phyloP scores from a whole-genome alignment of 495 filamentous ascomycete genomes.

The Amniculicola lignicola region DNA sequence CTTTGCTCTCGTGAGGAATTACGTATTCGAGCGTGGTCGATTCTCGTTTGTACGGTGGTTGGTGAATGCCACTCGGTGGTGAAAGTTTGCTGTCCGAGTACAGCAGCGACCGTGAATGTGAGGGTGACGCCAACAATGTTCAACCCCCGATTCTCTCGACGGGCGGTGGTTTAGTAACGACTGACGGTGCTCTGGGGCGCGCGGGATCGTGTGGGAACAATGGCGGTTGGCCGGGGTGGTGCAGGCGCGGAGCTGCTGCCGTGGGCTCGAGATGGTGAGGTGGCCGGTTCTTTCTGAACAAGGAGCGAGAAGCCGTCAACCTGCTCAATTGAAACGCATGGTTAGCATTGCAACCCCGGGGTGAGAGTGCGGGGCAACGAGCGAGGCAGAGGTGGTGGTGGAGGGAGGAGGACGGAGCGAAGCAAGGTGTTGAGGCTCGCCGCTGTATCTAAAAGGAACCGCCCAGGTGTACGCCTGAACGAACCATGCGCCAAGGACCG shows the following conservation, averaged over 20 bases:
- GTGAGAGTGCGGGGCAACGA: neutral
- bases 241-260: neutral
- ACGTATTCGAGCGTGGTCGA: neutral
- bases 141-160: no score
- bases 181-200: no score
- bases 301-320: no score
- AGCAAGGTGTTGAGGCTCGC: neutral
- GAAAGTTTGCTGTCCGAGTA: no score
- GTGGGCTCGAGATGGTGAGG: neutral
- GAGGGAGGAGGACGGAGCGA: neutral
- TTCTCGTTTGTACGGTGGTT: no score
- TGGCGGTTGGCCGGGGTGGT: neutral
- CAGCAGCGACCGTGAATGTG: no score
- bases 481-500: neutral
- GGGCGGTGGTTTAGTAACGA: no score
- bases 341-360: slow-evolving; percentile 16
- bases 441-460: neutral
- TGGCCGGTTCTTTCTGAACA: no score
- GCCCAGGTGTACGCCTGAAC: neutral
- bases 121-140: no score
- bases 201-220: neutral
- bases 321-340: neutral
- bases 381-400: neutral
- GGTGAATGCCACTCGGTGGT: neutral
- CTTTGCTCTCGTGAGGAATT: neutral